Conservation (phyloP, 2,329 filamentous ascomycete genomes). For the Mycosphaerella arachidis region DNA sequence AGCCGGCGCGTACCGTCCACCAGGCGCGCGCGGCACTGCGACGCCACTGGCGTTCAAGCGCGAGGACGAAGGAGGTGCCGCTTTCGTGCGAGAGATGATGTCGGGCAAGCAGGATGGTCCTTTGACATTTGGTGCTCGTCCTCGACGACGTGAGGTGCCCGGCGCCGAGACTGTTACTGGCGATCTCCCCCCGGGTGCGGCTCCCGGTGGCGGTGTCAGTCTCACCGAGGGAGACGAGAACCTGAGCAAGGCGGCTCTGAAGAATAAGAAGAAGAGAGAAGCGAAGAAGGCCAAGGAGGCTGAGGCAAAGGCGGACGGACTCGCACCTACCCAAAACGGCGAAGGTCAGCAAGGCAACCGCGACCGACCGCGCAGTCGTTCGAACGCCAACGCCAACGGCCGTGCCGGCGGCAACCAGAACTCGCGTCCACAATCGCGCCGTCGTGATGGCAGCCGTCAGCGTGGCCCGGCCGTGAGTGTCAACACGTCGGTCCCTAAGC, state of each 20-base stretch:
- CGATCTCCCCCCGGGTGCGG: slow-evolving; percentile 60
- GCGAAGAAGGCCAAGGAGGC: slow-evolving; percentile 85
- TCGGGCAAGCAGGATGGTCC: slow-evolving; percentile 43
- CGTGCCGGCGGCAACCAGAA: slow-evolving; percentile 18
- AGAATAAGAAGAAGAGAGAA: slow-evolving; percentile 98
- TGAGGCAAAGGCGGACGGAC: slow-evolving; percentile 55
- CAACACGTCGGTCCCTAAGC: slow-evolving; percentile 39
- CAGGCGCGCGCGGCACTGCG: slow-evolving; percentile 80
- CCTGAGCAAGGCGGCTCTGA: slow-evolving; percentile 76
- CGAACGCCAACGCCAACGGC: slow-evolving; percentile 23
- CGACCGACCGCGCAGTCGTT: slow-evolving; percentile 32
- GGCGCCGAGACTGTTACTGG: slow-evolving; percentile 71
- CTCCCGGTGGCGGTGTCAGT: slow-evolving; percentile 61
- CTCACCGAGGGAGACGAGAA: slow-evolving; percentile 65
- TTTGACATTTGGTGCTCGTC: slow-evolving; percentile 69
- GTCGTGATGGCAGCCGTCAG: slow-evolving; percentile 24
- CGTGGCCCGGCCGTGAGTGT: slow-evolving; percentile 21
- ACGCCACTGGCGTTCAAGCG: slow-evolving; percentile 95
- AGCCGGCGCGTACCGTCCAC: slow-evolving; percentile 92
- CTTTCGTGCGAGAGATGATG: slow-evolving; percentile 76
- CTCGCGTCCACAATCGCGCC: slow-evolving; percentile 25
- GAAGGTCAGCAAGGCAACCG: slow-evolving; percentile 12
- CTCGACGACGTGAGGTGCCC: slow-evolving; percentile 71
- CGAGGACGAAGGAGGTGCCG: slow-evolving; percentile 91
- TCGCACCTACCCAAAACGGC: slow-evolving; percentile 44